phyloP scores from a whole-genome alignment of 2,329 filamentous ascomycete species.

The Alternaria alternata region DNA sequence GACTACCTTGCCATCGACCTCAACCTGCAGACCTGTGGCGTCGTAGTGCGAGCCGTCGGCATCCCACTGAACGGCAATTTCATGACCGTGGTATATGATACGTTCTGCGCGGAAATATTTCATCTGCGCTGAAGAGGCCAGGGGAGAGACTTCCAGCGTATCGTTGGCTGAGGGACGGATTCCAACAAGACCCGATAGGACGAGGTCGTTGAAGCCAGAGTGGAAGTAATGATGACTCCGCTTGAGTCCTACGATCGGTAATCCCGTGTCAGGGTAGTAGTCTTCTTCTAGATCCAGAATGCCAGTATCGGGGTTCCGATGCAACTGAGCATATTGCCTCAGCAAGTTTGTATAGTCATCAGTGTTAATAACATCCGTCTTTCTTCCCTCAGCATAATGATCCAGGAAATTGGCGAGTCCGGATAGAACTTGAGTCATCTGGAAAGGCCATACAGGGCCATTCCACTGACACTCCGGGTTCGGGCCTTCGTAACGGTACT shows the following conservation, averaged over 20 bases:
- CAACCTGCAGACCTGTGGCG: conserved; percentile 43
- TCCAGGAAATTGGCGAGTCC: conserved; percentile 56
- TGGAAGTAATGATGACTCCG: conserved; percentile 58
- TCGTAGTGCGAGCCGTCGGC: conserved; percentile 45
- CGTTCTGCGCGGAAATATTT: conserved; percentile 54
- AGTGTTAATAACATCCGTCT: conserved; percentile 31
- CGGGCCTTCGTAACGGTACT: conserved; percentile 52
- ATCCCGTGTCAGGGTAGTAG: conserved; percentile 55
- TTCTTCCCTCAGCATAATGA: conserved; percentile 46
- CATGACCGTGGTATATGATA: conserved; percentile 54
- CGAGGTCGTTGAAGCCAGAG: conserved; percentile 54
- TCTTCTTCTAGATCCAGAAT: conserved; percentile 54
- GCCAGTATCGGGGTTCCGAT: conserved; percentile 47
- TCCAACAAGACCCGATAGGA: conserved; percentile 54
- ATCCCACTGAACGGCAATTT: conserved; percentile 55
- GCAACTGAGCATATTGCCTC: conserved; percentile 51
- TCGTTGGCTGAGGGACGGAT: conserved; percentile 52
- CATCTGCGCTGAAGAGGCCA: conserved; percentile 42
- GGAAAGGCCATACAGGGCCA: conserved; percentile 56
- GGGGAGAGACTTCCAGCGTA: conserved; percentile 53
- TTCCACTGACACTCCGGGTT: conserved; percentile 57
- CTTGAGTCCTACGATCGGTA: conserved; percentile 53
- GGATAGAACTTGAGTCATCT: conserved; percentile 53
- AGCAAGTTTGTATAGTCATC: conserved; percentile 51
- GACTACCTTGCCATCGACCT: conserved; percentile 47